Base-by-base conservation (phyloP, 2,329 filamentous ascomycete species). In the Pseudogymnoascus sp. region DNA sequence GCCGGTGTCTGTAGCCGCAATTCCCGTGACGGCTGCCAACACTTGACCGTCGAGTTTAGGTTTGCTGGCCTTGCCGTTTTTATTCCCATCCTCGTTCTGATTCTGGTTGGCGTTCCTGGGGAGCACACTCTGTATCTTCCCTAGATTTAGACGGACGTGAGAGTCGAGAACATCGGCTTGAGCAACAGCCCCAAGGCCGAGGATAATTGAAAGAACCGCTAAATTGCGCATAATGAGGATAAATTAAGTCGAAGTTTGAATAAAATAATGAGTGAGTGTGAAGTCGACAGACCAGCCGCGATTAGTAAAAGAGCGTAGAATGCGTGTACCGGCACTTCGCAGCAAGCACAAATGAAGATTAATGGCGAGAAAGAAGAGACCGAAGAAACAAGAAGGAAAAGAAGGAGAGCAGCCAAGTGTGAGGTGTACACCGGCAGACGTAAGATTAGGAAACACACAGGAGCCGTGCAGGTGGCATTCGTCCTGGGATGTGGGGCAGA, bases 201-300 rank as follows among this genome's bases (percentile, higher is more conserved):
- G 16, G 49, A 55, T 12, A 21, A 55, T 33, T 16, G 49, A 55
- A 10, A 55, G 29, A 8, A 55, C 29, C 11, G 33, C 10, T 55
- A 29, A 55, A 55, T 55, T 55, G 49, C 49, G 49, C 49, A 55
- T 55, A 19, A 6, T 35, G 49, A 52, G n/a, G 26, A 31, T 3
- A n/a, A 52, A 55, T 55, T 55, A 55, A 33, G 5, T 55, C 19
- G 29, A 8, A 21, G 29, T 16, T 55, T 33, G 11, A 55, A 55
- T 33, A 33, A 55, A 55, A 33, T 11, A 55, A 33, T 33, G 29
- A 55, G 29, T 55, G 49, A 52, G 45, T 19, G 49, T 55, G 29
- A 33, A 55, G 49, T 55, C 49, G 49, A 55, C 29, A 55, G 49
- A 55, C 49, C 49, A 55, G 49, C 49, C 49, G 49, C 49, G 49